A percentile compares a stretch with the other conserved stretches of the same genome.
Evolutionary conservation across 2,329 filamentous ascomycete genomes (phyloP).

Genomic region (Escovopsis sp.): DNA sequence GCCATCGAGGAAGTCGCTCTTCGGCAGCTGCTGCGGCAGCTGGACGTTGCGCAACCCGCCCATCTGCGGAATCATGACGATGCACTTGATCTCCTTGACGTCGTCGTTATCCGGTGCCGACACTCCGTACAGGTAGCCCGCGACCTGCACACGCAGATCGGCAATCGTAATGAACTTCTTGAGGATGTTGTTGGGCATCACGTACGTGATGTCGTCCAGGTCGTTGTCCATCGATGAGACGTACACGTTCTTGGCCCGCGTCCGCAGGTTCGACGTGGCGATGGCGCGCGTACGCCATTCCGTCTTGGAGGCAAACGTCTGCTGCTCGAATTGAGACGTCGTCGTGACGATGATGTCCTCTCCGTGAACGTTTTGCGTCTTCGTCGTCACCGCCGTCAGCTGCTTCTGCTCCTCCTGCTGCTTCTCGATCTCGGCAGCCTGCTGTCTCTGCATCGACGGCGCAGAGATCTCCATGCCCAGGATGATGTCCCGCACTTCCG

Average conservation of each 20-base stretch:
- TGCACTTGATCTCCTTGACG: slow-evolving; percentile 92
- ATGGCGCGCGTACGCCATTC: slow-evolving; percentile 97
- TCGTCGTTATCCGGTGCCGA: slow-evolving; percentile 90
- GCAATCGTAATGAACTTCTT: slow-evolving; percentile 97
- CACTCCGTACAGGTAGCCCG: slow-evolving; percentile 84
- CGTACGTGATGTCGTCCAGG: slow-evolving; percentile 82
- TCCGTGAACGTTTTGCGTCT: slow-evolving; percentile 91
- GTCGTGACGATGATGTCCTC: slow-evolving; percentile 98
- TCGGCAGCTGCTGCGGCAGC: slow-evolving; percentile 74
- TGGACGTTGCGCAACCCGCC: slow-evolving; percentile 86
- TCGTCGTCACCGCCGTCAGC: slow-evolving; percentile 91
- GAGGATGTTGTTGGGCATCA: slow-evolving; percentile 98
- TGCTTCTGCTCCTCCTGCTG: slow-evolving; percentile 95
- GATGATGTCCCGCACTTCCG: slow-evolving; percentile 96
- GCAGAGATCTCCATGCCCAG: slow-evolving; percentile 99
- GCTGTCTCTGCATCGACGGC: slow-evolving; percentile 93
- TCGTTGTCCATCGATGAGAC: slow-evolving; percentile 91
- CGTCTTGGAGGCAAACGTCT: slow-evolving; percentile 95
- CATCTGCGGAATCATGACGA: slow-evolving; percentile 95
- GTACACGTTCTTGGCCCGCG: slow-evolving; percentile 94
- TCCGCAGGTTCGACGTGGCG: slow-evolving; percentile 87
- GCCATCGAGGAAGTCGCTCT: slow-evolving; percentile 74
- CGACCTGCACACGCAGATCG: slow-evolving; percentile 90
- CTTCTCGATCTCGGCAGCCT: slow-evolving; percentile 97
- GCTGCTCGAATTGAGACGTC: slow-evolving; percentile 93